phyloP scores from a whole-genome alignment of 2,329 filamentous ascomycete genomes.

The Hortaea sp. region DNA sequence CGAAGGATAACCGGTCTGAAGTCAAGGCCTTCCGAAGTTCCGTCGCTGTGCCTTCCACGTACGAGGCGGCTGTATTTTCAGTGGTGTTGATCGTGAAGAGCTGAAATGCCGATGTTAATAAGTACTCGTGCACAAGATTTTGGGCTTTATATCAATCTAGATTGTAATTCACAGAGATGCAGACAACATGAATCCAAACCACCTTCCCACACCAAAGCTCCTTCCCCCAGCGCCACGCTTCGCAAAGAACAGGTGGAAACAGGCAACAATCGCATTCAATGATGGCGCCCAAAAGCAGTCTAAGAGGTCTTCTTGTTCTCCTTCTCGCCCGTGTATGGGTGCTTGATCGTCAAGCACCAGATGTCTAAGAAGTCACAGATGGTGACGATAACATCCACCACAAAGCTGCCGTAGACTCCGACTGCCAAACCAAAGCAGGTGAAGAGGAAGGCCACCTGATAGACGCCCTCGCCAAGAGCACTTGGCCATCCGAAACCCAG shows the following conservation, averaged over 20 bases:
- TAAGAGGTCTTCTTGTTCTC: conserved; percentile 8
- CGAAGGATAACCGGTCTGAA: too few species aligned
- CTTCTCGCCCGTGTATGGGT: conserved; percentile 41
- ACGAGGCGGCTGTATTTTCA: too few species aligned
- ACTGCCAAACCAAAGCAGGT: conserved; percentile 72
- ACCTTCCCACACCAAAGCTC: background rate
- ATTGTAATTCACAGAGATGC: too few species aligned
- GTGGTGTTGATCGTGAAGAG: too few species aligned
- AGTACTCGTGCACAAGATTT: too few species aligned
- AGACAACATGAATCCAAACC: too few species aligned
- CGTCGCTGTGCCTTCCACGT: too few species aligned
- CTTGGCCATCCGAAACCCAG: conserved; percentile 60
- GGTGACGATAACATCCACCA: conserved; percentile 91
- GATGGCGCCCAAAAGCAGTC: too few species aligned
- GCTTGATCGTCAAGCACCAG: conserved; percentile 96
- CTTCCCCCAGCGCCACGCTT: background rate
- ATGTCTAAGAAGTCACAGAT: conserved; percentile 98
- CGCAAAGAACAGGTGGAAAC: background rate
- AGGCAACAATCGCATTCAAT: background rate
- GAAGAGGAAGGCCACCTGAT: conserved; percentile 88
- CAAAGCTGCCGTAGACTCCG: conserved; percentile 94
- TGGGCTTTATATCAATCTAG: too few species aligned
- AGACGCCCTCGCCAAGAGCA: conserved; percentile 57
- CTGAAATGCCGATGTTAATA: too few species aligned
- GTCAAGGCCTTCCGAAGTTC: too few species aligned